Evolutionary conservation across 1,284 basidiomycete genomes (phyloP).

Genomic region (Bjerkandera adusta): DNA sequence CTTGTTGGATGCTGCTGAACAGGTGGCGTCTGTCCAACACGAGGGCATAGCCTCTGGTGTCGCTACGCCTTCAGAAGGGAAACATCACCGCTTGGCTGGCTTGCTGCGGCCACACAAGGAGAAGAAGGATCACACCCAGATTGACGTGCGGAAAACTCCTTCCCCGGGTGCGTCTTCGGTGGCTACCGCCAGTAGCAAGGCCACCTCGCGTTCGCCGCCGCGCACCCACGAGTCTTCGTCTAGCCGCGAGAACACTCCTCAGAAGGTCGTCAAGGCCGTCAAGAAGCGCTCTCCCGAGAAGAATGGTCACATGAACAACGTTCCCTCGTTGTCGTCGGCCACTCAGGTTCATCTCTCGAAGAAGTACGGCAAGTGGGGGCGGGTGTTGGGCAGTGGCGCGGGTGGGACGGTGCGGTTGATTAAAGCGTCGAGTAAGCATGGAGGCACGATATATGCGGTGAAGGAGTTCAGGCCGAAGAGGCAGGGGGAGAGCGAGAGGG

Average conservation of each 20-base stretch:
- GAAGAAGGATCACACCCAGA: slow-evolving; percentile 14
- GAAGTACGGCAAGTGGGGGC: slow-evolving; percentile 99
- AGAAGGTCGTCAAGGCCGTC: slow-evolving; percentile 16
- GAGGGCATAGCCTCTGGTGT: slow-evolving; percentile 9
- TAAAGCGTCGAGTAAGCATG: slow-evolving; percentile 79
- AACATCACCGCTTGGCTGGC: slow-evolving; percentile 23
- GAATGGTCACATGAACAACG: slow-evolving; percentile 13
- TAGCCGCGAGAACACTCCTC: slow-evolving; percentile 17
- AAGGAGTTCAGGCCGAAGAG: slow-evolving; percentile 96
- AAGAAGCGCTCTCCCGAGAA: slow-evolving; percentile 13
- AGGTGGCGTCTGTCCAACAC: slow-evolving; percentile 18
- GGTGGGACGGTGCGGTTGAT: slow-evolving; percentile 98
- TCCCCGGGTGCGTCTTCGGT: slow-evolving; percentile 25
- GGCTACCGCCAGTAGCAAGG: slow-evolving; percentile 21
- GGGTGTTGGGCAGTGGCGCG: slow-evolving; percentile 92
- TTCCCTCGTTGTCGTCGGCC: slow-evolving; percentile 61
- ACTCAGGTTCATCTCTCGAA: slow-evolving; percentile 93
- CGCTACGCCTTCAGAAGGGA: slow-evolving; percentile 16
- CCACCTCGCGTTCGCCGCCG: slow-evolving; percentile 27
- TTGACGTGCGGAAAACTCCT: slow-evolving; percentile 21
- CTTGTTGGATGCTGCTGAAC: slow-evolving; percentile 29
- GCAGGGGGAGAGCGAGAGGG: slow-evolving; percentile 87
- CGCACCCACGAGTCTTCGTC: slow-evolving; percentile 23
- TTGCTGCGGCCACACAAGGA: slow-evolving; percentile 26
- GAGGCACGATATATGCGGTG: slow-evolving; percentile 88